Conservation (phyloP, 176 grass and related monocot genomes). For the Cymbopogon citratus region DNA sequence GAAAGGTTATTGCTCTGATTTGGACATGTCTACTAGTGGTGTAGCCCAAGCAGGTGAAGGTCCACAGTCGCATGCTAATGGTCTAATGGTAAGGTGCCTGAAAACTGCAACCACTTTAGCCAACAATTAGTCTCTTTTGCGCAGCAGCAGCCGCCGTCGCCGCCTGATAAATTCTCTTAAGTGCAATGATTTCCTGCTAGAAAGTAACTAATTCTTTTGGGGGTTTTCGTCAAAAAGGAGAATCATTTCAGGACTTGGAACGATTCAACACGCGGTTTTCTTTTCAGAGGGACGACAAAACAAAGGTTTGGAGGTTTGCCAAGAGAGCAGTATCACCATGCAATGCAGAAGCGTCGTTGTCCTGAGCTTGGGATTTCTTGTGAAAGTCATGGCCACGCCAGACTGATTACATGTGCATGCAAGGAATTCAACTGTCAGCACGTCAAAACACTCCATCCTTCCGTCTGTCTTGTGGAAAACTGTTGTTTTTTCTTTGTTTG, state of each 20-base stretch:
- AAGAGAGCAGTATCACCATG: constrained; percentile 2
- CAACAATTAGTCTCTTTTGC: background rate
- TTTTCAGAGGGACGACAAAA: constrained; percentile 1
- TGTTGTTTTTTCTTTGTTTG: background rate
- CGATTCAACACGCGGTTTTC: constrained; percentile 43
- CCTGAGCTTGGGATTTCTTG: constrained; percentile 18
- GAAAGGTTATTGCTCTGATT: background rate
- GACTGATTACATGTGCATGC: background rate
- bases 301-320: constrained; percentile 16
- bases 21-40: background rate
- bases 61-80: constrained; percentile 6
- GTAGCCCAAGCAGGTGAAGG: background rate
- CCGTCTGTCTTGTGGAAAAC: background rate
- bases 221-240: constrained; percentile 3
- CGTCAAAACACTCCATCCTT: background rate
- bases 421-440: background rate
- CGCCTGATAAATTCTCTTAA: constrained; percentile 1
- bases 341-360: background rate
- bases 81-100: constrained; percentile 12
- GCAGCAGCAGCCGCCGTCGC: constrained; percentile 9
- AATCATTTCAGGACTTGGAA: constrained; percentile 33
- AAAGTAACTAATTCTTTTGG: background rate
- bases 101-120: constrained; percentile 25
- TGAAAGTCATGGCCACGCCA: constrained; percentile 20
- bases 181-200: constrained; percentile 26